Evolutionary conservation across 495 filamentous ascomycete genomes (phyloP).

Genomic region (Neurospora pannonica): DNA sequence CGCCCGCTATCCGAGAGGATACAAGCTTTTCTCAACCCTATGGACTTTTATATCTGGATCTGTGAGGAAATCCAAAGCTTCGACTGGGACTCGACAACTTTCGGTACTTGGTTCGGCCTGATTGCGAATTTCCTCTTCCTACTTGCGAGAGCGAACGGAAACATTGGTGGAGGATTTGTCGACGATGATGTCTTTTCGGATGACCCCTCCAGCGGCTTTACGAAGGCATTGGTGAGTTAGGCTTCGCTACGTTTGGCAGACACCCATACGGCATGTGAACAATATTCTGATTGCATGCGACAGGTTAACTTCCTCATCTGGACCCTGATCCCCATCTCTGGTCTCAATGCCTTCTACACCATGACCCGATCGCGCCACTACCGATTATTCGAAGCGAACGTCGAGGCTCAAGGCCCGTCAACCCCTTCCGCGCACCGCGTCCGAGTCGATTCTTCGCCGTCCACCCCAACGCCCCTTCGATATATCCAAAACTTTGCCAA

Average conservation of each 20-base stretch:
- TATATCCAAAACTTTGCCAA: conserved; percentile 59
- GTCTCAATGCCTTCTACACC: conserved; percentile 70
- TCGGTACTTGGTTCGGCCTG: conserved; percentile 66
- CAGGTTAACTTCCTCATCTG: conserved; percentile 63
- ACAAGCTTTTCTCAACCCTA: conserved; percentile 67
- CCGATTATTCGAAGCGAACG: conserved; percentile 78
- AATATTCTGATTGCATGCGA: neutral
- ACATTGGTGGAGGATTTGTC: conserved; percentile 27
- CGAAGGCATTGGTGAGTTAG: conserved; percentile 68
- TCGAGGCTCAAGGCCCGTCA: conserved; percentile 55
- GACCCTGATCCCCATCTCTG: conserved; percentile 53
- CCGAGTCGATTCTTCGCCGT: conserved; percentile 78
- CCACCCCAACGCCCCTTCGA: conserved; percentile 66
- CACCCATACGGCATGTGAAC: neutral
- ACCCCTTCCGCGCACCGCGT: conserved; percentile 88
- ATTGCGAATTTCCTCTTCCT: conserved; percentile 70
- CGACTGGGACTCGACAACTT: conserved; percentile 77
- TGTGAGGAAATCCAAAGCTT: conserved; percentile 82
- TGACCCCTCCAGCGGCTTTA: conserved; percentile 48
- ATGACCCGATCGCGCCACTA: conserved; percentile 78
- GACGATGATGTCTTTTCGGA: conserved; percentile 81
- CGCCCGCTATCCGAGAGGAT: conserved; percentile 69
- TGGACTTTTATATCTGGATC: conserved; percentile 80
- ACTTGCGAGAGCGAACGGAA: conserved; percentile 64
- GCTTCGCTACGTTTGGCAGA: neutral